phyloP scores from a whole-genome alignment of 805 yeast species.

The Suhomyces faveliae region DNA sequence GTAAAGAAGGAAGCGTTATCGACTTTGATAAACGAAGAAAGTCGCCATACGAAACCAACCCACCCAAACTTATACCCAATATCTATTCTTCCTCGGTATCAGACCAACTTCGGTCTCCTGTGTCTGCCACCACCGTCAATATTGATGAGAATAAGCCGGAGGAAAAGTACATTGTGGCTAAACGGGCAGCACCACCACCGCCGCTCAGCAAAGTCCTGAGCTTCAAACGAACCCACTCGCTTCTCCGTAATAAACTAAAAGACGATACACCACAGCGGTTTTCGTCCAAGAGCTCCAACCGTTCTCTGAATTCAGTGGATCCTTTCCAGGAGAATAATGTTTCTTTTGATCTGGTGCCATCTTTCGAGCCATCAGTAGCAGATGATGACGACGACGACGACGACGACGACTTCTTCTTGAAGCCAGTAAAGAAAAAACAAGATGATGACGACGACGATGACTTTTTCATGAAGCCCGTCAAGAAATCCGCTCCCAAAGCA shows the following conservation, averaged over 20 bases:
- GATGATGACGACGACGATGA: conserved; percentile 14
- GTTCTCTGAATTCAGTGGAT: conserved; percentile 27
- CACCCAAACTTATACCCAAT: conserved; percentile 37
- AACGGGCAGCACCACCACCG: conserved; percentile 71
- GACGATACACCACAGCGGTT: neutral
- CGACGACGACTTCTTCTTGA: conserved; percentile 18
- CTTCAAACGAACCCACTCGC: conserved; percentile 9
- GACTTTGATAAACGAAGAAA: conserved; percentile 78
- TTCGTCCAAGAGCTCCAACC: conserved; percentile 1
- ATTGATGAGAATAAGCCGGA: conserved; percentile 17
- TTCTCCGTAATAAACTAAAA: conserved; percentile 1
- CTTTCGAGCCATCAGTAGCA: conserved; percentile 3
- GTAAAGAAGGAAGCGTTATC: conserved; percentile 67
- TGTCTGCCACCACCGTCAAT: conserved; percentile 35
- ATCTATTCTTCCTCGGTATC: conserved; percentile 34
- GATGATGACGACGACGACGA: conserved; percentile 24
- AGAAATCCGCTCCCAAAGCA: neutral
- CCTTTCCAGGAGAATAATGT: conserved; percentile 70
- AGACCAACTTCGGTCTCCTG: conserved; percentile 33
- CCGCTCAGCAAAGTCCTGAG: conserved; percentile 35
- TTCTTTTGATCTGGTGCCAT: conserved; percentile 73
- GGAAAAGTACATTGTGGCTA: conserved; percentile 52
- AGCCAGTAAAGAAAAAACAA: conserved; percentile 23
- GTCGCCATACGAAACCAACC: conserved; percentile 60
- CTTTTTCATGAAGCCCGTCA: conserved; percentile 15